phyloP scores from a whole-genome alignment of 306 rosid genomes.

The Corylus avellana region DNA sequence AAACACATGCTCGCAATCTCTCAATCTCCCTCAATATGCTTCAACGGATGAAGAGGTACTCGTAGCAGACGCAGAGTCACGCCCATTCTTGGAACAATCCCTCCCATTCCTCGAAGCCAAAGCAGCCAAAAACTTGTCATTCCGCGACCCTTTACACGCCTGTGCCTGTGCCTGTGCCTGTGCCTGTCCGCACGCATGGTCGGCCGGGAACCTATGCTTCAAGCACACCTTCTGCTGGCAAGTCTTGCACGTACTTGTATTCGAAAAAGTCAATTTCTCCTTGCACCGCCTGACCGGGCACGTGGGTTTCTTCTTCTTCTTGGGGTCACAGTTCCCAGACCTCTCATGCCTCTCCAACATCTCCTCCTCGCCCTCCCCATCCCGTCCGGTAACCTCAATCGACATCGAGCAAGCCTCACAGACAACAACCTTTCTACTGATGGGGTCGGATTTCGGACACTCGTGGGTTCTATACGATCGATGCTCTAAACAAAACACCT shows the following conservation, averaged over 20 bases:
- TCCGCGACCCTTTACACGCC: conserved; percentile 37
- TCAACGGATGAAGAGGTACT: conserved; percentile 43
- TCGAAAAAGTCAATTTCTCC: conserved; percentile 74
- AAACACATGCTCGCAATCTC: not conserved
- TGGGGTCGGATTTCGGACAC: conserved; percentile 69
- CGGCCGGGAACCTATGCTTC: conserved; percentile 82
- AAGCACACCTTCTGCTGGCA: conserved; percentile 78
- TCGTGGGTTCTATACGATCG: conserved; percentile 71
- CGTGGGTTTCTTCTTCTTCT: conserved; percentile 67
- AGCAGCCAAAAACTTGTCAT: conserved; percentile 56
- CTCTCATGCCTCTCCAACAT: conserved; percentile 55
- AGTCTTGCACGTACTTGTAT: conserved; percentile 62
- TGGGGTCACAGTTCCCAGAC: conserved; percentile 75
- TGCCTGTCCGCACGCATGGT: conserved; percentile 54
- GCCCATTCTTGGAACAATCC: conserved; percentile 52
- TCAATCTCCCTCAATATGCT: conserved; percentile 36
- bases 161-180: not conserved
- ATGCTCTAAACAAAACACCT: conserved; percentile 85
- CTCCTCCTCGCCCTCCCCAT: conserved; percentile 41
- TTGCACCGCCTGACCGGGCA: conserved; percentile 79
- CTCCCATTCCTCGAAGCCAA: conserved; percentile 51
- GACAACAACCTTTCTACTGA: conserved; percentile 76
- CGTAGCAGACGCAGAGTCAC: conserved; percentile 45
- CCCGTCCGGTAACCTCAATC: conserved; percentile 61
- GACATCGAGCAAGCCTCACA: conserved; percentile 74